Conservation (phyloP, 75 land plant genomes). For the Cryptomeria japonica region DNA sequence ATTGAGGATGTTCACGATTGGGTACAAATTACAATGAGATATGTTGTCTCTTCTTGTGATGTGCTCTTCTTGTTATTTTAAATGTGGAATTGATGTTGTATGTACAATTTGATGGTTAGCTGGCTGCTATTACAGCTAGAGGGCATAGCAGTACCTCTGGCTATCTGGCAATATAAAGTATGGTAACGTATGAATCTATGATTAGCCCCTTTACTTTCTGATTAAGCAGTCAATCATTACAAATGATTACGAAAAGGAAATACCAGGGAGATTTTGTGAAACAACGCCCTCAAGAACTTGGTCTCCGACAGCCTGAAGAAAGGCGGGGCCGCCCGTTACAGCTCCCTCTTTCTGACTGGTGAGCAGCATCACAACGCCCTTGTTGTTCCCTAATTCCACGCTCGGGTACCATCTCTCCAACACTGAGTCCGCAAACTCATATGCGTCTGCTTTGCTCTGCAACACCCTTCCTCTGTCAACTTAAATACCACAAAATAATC, state of each 20-base stretch:
- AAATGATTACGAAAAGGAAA: background rate
- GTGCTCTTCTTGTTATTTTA: background rate
- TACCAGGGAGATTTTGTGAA: constrained; percentile 93
- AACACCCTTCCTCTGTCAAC: background rate
- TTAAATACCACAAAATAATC: background rate
- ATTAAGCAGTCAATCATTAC: background rate
- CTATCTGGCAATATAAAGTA: background rate
- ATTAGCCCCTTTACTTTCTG: background rate
- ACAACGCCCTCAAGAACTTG: constrained; percentile 82
- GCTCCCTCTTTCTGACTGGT: constrained; percentile 99
- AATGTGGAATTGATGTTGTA: background rate
- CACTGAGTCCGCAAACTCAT: constrained; percentile 90
- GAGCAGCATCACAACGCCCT: constrained; percentile 89
- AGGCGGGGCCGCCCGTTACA: constrained; percentile 90
- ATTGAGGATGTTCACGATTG: background rate
- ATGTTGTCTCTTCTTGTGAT: background rate
- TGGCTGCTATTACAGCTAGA: background rate
- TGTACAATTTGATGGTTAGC: background rate
- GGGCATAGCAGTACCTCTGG: background rate
- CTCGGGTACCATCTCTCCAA: constrained; percentile 97
- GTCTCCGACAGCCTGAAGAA: constrained; percentile 91
- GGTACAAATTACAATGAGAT: background rate
- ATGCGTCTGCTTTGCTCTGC: constrained; percentile 96
- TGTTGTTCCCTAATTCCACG: constrained; percentile 91
- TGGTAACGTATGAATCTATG: background rate